Base-by-base conservation (phyloP, 2,329 filamentous ascomycete genomes). In the Alternaria panax region DNA sequence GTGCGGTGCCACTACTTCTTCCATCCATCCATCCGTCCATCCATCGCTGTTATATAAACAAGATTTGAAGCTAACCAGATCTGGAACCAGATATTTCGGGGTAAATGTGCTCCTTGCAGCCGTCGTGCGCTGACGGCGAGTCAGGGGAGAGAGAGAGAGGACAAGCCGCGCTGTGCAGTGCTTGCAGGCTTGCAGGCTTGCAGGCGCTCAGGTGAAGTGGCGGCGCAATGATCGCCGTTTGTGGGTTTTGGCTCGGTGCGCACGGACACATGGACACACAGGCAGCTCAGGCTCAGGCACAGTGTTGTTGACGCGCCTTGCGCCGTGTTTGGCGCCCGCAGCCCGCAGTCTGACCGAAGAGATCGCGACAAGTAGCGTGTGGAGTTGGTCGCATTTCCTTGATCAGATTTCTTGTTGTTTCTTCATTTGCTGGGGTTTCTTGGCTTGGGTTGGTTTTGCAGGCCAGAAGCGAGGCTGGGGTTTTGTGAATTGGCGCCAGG, bases 101-200 rank as follows among this genome's bases (percentile, higher is more conserved):
- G 48, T 77, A 42, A 79, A 79, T 76, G 71, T 71, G 62, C 59
- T 81, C 46, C 75, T 82, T 63, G 78, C 79, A 54, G 77, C 69
- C 52, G 57, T 77, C 34, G 71, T 70, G 67, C 65, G 66, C 60
- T 78, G 73, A 77, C 61, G 28, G 28, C 7, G n/a, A n/a, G n/a
- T n/a, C n/a, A n/a, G n/a, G n/a, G n/a, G n/a, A n/a, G n/a, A n/a
- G n/a, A n/a, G n/a, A n/a, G n/a, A n/a, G n/a, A n/a, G n/a, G n/a
- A n/a, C n/a, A n/a, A n/a, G n/a, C n/a, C n/a, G n/a, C n/a, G n/a
- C n/a, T n/a, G n/a, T n/a, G n/a, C n/a, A n/a, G n/a, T n/a, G n/a
- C n/a, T n/a, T n/a, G n/a, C 25, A 27, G 25, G 25, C 25, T 5
- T 4, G 25, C 25, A 27, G 25, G 25, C 25, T 5, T 27, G 61